A percentile compares a stretch with the other conserved stretches of the same genome.
Evolutionary conservation across 2,329 filamentous ascomycete genomes (phyloP).

Genomic region (Epichloe typhina): DNA sequence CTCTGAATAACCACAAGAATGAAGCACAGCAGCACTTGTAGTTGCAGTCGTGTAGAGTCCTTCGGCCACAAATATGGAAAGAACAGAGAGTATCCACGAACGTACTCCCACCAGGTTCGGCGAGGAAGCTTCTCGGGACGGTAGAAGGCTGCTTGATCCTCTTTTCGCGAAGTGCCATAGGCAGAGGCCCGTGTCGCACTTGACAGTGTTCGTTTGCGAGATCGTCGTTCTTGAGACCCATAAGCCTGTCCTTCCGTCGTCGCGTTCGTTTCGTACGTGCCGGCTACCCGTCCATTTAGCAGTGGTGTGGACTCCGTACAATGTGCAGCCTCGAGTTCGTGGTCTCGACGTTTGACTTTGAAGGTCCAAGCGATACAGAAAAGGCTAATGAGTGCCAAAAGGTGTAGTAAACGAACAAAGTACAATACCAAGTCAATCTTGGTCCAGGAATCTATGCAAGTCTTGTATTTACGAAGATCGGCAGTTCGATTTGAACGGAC

Average conservation of each 20-base stretch:
- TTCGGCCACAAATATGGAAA: conserved; percentile 95
- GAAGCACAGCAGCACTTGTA: conserved; percentile 74
- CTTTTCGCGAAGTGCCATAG: conserved; percentile 24
- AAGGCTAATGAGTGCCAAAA: conserved; percentile 45
- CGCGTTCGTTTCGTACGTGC: conserved; percentile 23
- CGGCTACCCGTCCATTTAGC: conserved; percentile 30
- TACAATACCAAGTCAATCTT: conserved; percentile 52
- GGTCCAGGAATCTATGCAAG: conserved; percentile 26
- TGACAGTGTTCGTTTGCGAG: conserved; percentile 23
- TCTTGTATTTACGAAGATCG: conserved; percentile 14
- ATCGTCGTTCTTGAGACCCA: conserved; percentile 13
- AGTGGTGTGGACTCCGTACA: conserved; percentile 50
- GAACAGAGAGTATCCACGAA: conserved; percentile 83
- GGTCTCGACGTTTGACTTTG: conserved; percentile 25
- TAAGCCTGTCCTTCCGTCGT: conserved; percentile 17
- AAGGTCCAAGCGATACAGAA: conserved; percentile 28
- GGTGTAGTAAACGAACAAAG: conserved; percentile 52
- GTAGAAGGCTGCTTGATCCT: conserved; percentile 70
- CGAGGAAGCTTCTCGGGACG: conserved; percentile 75
- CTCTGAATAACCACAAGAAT: conserved; percentile 67
- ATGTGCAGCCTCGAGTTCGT: conserved; percentile 25
- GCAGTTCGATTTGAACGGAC: conserved; percentile 26
- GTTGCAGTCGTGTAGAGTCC: conserved; percentile 58
- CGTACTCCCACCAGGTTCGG: conserved; percentile 92
- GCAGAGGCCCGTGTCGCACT: conserved; percentile 24